These are phyloP conservation scores for Metarhizium sp. DNA, from an alignment of 2,329 filamentous ascomycete species.

Conservation along the genomic window DNA sequence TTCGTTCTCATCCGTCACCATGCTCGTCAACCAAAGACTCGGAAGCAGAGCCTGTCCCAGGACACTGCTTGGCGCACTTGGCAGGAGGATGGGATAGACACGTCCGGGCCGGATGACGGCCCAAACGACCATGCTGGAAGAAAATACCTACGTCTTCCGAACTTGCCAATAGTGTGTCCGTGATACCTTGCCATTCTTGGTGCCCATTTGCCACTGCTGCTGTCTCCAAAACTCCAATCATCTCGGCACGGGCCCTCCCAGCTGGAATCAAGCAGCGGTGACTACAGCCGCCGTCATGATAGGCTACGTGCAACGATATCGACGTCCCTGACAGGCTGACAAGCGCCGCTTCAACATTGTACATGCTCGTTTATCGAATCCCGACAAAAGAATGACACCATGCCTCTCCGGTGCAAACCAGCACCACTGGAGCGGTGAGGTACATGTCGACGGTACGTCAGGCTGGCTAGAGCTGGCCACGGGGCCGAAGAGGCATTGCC, in stretches of 20 bases:
- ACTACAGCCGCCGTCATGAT: background rate
- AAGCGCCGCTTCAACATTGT: background rate
- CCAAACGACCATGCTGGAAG: background rate
- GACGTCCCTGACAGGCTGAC: background rate
- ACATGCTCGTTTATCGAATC: background rate
- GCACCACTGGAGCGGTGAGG: background rate
- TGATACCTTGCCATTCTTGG: background rate
- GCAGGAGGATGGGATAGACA: background rate
- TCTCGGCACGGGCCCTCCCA: background rate
- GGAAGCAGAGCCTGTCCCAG: background rate
- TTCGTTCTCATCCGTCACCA: background rate
- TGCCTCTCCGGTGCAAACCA: background rate
- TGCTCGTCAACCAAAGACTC: background rate
- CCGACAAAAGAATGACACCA: no score
- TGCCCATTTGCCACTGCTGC: background rate
- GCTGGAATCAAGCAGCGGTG: background rate
- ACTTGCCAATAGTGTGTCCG: background rate
- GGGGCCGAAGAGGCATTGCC: background rate
- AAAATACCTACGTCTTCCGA: background rate
- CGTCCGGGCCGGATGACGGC: no score
- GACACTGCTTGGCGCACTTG: background rate
- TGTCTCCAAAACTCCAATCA: background rate
- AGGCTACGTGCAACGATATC: background rate
- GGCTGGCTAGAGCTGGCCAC: background rate
- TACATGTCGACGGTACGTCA: background rate